These are phyloP conservation scores for Russula virescens DNA, from an alignment of 768 basidiomycete species.

Conservation along the genomic window DNA sequence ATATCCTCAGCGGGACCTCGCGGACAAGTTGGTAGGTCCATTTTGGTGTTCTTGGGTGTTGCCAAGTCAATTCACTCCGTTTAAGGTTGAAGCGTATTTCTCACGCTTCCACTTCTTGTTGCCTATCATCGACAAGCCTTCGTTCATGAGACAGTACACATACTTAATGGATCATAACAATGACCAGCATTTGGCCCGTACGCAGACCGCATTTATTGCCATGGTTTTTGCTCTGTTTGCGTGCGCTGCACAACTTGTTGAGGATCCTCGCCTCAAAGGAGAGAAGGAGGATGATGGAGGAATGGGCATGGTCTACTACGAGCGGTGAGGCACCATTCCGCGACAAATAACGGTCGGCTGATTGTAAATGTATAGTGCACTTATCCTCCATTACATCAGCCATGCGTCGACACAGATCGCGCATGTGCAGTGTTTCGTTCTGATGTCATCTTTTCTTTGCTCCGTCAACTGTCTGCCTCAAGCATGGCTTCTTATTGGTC, in stretches of 20 bases:
- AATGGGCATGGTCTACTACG: slow-evolving; percentile 86
- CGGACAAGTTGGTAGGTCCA: slow-evolving; percentile 72
- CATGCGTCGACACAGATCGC: slow-evolving; percentile 77
- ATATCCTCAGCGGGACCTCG: slow-evolving; percentile 77
- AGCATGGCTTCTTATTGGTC: slow-evolving; percentile 89
- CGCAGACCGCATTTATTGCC: slow-evolving; percentile 70
- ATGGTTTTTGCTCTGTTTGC: slow-evolving; percentile 87
- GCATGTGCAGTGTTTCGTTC: slow-evolving; percentile 86
- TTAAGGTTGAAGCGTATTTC: slow-evolving; percentile 83
- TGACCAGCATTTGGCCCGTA: slow-evolving; percentile 47
- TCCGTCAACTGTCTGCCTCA: slow-evolving; percentile 92
- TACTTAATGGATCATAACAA: slow-evolving; percentile 65
- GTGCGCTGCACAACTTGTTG: slow-evolving; percentile 74
- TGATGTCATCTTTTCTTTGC: slow-evolving; percentile 87
- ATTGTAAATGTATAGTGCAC: slow-evolving; percentile 48
- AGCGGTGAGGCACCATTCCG: slow-evolving; percentile 50
- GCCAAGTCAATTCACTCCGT: slow-evolving; percentile 26
- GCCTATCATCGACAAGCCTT: slow-evolving; percentile 82
- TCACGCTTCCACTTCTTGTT: slow-evolving; percentile 80
- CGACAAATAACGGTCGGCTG: background rate
- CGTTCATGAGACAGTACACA: slow-evolving; percentile 68
- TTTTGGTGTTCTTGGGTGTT: background rate
- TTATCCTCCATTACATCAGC: slow-evolving; percentile 89
- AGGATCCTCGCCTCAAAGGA: slow-evolving; percentile 60
- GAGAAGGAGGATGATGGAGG: slow-evolving; percentile 69